These are phyloP conservation scores for Fusarium chuoi DNA, from an alignment of 2,329 filamentous ascomycete species.

Conservation along the genomic window DNA sequence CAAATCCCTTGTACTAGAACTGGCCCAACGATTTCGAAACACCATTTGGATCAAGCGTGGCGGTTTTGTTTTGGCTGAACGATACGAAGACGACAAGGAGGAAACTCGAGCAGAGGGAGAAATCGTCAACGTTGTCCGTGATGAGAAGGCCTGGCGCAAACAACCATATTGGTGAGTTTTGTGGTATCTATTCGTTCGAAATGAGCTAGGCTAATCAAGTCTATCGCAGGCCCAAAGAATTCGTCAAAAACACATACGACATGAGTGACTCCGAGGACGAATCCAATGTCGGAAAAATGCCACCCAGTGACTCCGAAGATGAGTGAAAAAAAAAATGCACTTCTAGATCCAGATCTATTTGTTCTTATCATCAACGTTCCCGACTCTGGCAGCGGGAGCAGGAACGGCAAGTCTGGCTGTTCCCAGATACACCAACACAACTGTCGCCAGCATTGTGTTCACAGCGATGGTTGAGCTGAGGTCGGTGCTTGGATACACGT, in stretches of 20 bases:
- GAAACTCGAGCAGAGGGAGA: constrained; percentile 86
- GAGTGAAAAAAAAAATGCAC: constrained; percentile 34
- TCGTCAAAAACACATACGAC: constrained; percentile 71
- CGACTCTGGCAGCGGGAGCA: constrained; percentile 17
- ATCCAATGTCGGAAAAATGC: constrained; percentile 85
- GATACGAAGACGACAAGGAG: constrained; percentile 69
- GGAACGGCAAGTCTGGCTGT: constrained; percentile 55
- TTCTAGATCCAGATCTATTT: constrained; percentile 43
- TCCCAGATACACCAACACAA: constrained; percentile 70
- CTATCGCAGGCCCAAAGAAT: constrained; percentile 77
- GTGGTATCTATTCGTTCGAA: not conserved
- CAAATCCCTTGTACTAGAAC: constrained; percentile 77
- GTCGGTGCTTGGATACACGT: constrained; percentile 83
- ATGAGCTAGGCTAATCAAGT: constrained; percentile 26
- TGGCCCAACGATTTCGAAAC: constrained; percentile 86
- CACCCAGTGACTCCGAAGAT: constrained; percentile 81
- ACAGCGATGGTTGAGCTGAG: constrained; percentile 73
- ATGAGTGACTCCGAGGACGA: constrained; percentile 79
- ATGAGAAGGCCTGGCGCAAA: constrained; percentile 93
- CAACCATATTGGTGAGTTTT: constrained; percentile 79
- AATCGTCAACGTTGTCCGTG: constrained; percentile 91
- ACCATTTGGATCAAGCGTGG: constrained; percentile 94
- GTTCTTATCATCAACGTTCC: constrained; percentile 42
- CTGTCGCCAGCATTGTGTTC: constrained; percentile 72
- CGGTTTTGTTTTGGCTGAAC: constrained; percentile 85